Percentiles rank a stretch among this genome's conserved stretches.
phyloP scores from a whole-genome alignment of 2,329 filamentous ascomycete genomes.

The Aurifilum marmelostoma region DNA sequence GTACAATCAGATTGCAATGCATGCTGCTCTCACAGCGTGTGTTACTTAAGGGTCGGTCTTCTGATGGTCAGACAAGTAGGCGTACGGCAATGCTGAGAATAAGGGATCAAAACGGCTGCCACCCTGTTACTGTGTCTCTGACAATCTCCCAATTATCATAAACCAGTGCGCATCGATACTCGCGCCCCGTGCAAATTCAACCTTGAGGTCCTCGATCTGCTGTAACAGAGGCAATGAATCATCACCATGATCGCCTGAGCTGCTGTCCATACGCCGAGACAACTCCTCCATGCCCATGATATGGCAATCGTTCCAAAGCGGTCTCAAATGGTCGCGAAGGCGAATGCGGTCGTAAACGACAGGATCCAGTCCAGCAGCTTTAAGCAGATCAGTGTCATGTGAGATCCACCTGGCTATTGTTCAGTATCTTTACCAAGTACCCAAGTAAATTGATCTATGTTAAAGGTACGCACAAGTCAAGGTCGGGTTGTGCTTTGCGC shows the following conservation, averaged over 20 bases:
- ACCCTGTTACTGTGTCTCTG: background rate
- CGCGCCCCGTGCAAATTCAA: constrained; percentile 4
- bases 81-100: too few species aligned
- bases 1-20: too few species aligned
- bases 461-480: constrained; percentile 10
- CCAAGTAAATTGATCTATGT: background rate
- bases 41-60: too few species aligned
- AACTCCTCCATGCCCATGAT: constrained; percentile 10
- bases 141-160: constrained; percentile 5
- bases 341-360: constrained; percentile 9
- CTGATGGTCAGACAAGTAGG: too few species aligned
- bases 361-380: constrained; percentile 4
- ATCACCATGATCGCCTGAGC: background rate
- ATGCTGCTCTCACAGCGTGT: too few species aligned
- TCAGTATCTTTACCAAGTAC: constrained; percentile 4
- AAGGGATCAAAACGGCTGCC: background rate
- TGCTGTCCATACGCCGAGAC: constrained; percentile 8
- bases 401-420: constrained; percentile 3
- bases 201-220: constrained; percentile 7
- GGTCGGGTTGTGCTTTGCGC: constrained; percentile 9
- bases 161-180: constrained; percentile 7
- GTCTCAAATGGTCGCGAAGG: constrained; percentile 5
- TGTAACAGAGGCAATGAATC: background rate
- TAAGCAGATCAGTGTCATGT: background rate
- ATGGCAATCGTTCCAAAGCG: constrained; percentile 6